Evolutionary conservation across 805 yeast genomes (phyloP).

Genomic region (Maudiozyma barnettii): DNA sequence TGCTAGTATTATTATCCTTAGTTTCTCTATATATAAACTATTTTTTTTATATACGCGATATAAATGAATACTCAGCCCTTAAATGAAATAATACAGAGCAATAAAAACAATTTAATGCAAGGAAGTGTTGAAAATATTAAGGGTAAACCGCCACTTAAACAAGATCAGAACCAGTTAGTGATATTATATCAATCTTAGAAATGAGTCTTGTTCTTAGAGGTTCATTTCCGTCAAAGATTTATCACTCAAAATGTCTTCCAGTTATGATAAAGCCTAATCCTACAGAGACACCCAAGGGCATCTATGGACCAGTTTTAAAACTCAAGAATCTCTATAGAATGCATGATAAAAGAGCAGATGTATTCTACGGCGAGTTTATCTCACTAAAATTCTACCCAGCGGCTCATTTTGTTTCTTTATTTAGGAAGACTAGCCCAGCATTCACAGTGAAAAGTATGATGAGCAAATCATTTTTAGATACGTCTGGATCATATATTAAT

Average conservation of each 20-base stretch:
- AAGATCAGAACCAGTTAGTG: too few relatives aligned
- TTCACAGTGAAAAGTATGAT: conserved; percentile 9
- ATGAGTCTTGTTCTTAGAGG: neutral
- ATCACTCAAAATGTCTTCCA: conserved; percentile 1
- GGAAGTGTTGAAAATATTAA: too few relatives aligned
- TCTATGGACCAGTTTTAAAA: conserved; percentile 5
- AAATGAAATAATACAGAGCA: too few relatives aligned
- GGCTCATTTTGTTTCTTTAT: conserved; percentile 21
- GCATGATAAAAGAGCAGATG: conserved; percentile 11
- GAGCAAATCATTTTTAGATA: conserved; percentile 1
- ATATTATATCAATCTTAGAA: too few relatives aligned
- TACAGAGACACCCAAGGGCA: conserved; percentile 1
- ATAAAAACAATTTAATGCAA: too few relatives aligned
- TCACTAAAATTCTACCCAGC: conserved; percentile 21
- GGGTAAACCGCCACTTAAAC: too few relatives aligned
- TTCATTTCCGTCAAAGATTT: neutral
- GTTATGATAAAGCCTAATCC: neutral
- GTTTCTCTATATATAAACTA: too few relatives aligned
- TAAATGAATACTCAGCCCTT: too few relatives aligned
- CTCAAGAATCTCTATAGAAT: conserved; percentile 4
- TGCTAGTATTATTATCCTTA: too few relatives aligned
- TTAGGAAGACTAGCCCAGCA: conserved; percentile 26
- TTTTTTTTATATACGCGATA: too few relatives aligned
- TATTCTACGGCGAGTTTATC: conserved; percentile 19
- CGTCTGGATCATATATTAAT: conserved; percentile 2